Base-by-base conservation (phyloP, 305 asterid genomes). In the Fraxinus sp. region DNA sequence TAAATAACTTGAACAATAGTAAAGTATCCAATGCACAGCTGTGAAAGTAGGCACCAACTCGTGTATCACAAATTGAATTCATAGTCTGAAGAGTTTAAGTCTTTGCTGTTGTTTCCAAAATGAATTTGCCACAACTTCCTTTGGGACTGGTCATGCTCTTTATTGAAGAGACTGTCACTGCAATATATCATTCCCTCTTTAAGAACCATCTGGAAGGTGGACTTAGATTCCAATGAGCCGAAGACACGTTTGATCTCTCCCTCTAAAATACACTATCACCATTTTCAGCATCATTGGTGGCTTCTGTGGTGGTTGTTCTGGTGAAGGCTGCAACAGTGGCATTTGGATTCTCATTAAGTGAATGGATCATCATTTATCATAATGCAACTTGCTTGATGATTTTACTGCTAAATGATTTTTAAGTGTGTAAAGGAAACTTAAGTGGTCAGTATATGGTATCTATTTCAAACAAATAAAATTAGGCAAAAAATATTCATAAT, bases 241-340 rank as follows among this genome's bases (percentile, higher is more conserved):
- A 26, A 66, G 74, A 66, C 74, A 66, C 32, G 35, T 24, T 64
- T 64, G 73, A 64, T 66, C 74, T 13, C 18, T 68, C 74, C 13
- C n/a, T 28, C 36, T 68, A 30, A 26, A 68, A 68, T 68, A 68
- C 74, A 66, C 74, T 68, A 13, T 28, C 74, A 68, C 18, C 74
- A 68, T 28, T 28, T 28, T 68, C 74, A 66, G 35, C 33, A 66
- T 66, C 36, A 10, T 68, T 28, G 72, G 74, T 28, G 35, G 74
- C 74, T 68, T 68, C 37, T 28, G 36, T 68, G 18, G 37, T 68
- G 16, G 72, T 62, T 2, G 33, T 68, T 68, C 74, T 68, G 32
- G 74, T 68, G 18, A 68, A 68, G 74, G 74, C 18, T 24, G 35
- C 74, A 68, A 28, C 74, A 68, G 37, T 68, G 74, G 74, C 36